Evolutionary conservation across 345 rosid genomes (phyloP).

Genomic region (Garcia nutans): DNA sequence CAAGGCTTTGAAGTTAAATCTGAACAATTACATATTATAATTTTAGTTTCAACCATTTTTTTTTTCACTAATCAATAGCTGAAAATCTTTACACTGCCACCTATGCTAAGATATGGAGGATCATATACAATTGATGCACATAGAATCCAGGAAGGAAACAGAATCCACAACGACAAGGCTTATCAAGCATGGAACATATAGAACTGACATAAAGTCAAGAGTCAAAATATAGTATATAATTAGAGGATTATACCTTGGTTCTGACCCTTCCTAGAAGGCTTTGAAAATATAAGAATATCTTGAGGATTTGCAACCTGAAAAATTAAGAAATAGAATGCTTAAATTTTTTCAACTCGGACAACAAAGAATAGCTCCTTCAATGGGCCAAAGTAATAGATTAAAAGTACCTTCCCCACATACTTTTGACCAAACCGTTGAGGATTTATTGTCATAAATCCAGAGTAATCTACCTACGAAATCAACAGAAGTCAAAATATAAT

Average conservation of each 20-base stretch:
- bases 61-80: no score
- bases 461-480: constrained; percentile 83
- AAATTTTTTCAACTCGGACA: constrained; percentile 5
- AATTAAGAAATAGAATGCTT: not conserved
- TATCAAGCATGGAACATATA: not conserved
- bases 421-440: constrained; percentile 99
- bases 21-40: no score
- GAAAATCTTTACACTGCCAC: no score
- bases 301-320: constrained; percentile 97
- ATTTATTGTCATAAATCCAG: constrained; percentile 98
- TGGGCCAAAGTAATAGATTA: constrained; percentile 1
- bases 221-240: constrained; percentile 5
- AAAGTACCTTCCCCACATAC: constrained; percentile 91
- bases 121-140: no score
- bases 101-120: no score
- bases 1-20: no score
- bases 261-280: constrained; percentile 66
- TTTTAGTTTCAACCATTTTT: no score
- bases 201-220: constrained; percentile 11
- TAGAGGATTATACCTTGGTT: constrained; percentile 46
- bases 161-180: not conserved
- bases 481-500: constrained; percentile 20
- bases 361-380: constrained; percentile 8
- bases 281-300: constrained; percentile 93
- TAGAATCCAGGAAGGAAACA: not conserved